These are phyloP conservation scores for Aspergillus calidoustus DNA, from an alignment of 2,329 filamentous ascomycete species.

Conservation along the genomic window DNA sequence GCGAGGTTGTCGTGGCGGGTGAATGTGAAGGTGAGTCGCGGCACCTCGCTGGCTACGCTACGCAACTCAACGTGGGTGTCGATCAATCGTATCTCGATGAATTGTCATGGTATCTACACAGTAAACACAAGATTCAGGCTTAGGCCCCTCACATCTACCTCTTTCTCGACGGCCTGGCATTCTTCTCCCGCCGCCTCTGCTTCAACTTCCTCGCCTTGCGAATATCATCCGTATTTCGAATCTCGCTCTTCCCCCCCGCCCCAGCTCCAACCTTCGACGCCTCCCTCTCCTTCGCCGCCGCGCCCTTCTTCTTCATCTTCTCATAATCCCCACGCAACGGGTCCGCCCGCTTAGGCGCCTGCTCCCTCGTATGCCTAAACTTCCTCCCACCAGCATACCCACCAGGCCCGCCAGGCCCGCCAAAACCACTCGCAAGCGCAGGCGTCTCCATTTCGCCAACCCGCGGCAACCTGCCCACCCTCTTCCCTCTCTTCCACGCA, in stretches of 20 bases:
- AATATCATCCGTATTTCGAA: constrained; percentile 83
- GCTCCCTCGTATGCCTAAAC: constrained; percentile 85
- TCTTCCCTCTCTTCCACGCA: constrained; percentile 85
- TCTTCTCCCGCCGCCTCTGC: constrained; percentile 82
- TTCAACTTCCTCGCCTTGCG: constrained; percentile 77
- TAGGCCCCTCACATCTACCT: constrained; percentile 35
- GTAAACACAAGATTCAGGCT: neutral
- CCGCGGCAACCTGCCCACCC: constrained; percentile 75
- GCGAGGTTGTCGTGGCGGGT: neutral
- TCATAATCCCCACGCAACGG: constrained; percentile 90
- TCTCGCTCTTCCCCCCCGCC: constrained; percentile 74
- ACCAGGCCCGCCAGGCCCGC: constrained; percentile 22
- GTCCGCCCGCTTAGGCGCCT: constrained; percentile 91
- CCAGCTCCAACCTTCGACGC: constrained; percentile 33
- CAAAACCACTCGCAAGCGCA: constrained; percentile 35
- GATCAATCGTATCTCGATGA: neutral
- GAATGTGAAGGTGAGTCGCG: neutral
- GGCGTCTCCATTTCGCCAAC: constrained; percentile 78
- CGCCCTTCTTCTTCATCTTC: constrained; percentile 85
- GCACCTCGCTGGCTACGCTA: neutral
- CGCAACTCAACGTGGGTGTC: neutral
- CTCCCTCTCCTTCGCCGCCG: constrained; percentile 77
- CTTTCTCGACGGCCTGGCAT: constrained; percentile 77
- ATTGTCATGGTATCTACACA: constrained; percentile 1
- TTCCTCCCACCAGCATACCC: constrained; percentile 54